phyloP scores from a whole-genome alignment of 805 yeast species.

The Spathaspora sp. region DNA sequence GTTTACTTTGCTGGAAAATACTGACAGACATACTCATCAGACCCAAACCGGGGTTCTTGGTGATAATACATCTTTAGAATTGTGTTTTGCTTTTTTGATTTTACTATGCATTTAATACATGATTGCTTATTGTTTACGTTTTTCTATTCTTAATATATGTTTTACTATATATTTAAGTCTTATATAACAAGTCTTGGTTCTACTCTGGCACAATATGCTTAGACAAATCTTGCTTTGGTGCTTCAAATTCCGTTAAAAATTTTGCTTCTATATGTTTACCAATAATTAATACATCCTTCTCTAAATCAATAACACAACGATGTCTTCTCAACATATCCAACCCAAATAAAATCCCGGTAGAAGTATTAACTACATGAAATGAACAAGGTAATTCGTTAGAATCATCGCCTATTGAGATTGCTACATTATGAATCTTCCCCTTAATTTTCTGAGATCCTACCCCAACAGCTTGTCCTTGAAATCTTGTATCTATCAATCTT shows the following conservation, averaged over 20 bases:
- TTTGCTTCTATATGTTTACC: slow-evolving; percentile 67
- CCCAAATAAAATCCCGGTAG: slow-evolving; percentile 77
- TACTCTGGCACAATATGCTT: neutral
- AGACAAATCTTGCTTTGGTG: slow-evolving; percentile 29
- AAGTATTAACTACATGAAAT: slow-evolving; percentile 53
- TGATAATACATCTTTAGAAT: too few species aligned
- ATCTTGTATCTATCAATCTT: slow-evolving; percentile 74
- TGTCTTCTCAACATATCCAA: slow-evolving; percentile 88
- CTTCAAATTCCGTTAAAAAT: slow-evolving; percentile 73
- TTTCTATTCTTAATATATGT: neutral
- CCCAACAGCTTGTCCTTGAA: slow-evolving; percentile 81
- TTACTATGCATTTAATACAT: neutral
- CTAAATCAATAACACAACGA: slow-evolving; percentile 76
- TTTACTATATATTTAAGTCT: too few species aligned
- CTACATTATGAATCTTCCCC: slow-evolving; percentile 88
- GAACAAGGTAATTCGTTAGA: slow-evolving; percentile 38
- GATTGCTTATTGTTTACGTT: neutral
- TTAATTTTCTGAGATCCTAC: slow-evolving; percentile 78
- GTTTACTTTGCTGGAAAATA: slow-evolving; percentile 14
- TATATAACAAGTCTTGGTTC: too few species aligned
- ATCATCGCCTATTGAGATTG: slow-evolving; percentile 67
- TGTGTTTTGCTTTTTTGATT: too few species aligned
- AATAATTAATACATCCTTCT: slow-evolving; percentile 58
- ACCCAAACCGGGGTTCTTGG: too few species aligned
- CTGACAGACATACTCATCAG: neutral